Percentiles rank a stretch among this genome's conserved stretches.
phyloP scores from a whole-genome alignment of 768 basidiomycete species.

The Boletus rufocinnamomeus region DNA sequence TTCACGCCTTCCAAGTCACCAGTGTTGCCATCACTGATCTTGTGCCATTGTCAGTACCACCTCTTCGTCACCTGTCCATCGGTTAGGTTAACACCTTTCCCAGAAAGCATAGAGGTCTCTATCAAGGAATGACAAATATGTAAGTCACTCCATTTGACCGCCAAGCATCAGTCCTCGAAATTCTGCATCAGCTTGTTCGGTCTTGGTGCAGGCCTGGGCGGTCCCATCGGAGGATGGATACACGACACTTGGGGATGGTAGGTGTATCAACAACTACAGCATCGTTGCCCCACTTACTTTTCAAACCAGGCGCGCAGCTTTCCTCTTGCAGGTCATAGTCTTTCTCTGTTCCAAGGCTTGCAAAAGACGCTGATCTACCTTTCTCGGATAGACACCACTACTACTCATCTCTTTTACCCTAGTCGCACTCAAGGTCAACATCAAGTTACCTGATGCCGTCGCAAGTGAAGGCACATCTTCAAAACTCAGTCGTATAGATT shows the following conservation, averaged over 20 bases:
- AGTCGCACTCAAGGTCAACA: constrained; percentile 76
- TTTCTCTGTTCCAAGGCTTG: neutral
- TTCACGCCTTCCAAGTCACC: constrained; percentile 53
- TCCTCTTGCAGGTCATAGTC: constrained; percentile 73
- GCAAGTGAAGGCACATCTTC: constrained; percentile 57
- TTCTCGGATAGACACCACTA: constrained; percentile 63
- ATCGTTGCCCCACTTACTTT: constrained; percentile 10
- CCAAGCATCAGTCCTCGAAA: constrained; percentile 13
- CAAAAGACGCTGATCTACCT: constrained; percentile 13
- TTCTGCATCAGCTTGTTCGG: constrained; percentile 66
- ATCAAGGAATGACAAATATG: constrained; percentile 92
- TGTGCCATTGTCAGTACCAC: constrained; percentile 71
- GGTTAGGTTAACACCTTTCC: neutral
- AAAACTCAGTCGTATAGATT: constrained; percentile 81
- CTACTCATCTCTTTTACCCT: constrained; percentile 69
- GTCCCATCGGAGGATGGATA: constrained; percentile 81
- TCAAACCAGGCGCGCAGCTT: constrained; percentile 72
- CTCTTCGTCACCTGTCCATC: constrained; percentile 4
- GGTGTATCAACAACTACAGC: constrained; percentile 26
- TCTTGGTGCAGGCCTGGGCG: constrained; percentile 77
- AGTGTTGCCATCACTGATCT: constrained; percentile 86
- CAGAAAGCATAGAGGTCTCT: constrained; percentile 84
- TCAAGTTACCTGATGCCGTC: constrained; percentile 67
- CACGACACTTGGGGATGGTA: constrained; percentile 87
- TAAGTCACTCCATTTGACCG: constrained; percentile 37